Evolutionary conservation across 164 flowering plant species (phyloP).

Genomic region (Sextonia rubra): DNA sequence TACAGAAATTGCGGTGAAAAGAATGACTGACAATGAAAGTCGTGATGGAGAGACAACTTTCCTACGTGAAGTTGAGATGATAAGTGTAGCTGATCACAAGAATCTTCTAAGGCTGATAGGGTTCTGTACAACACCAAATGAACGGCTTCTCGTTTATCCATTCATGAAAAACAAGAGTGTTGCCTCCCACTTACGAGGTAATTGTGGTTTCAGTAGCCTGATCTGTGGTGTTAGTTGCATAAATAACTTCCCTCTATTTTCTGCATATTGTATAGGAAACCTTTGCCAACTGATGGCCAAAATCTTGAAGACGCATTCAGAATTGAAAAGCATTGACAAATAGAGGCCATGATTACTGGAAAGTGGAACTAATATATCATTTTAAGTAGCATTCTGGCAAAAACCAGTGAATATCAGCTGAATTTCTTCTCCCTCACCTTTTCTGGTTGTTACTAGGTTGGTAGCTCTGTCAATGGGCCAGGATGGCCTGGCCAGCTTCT

Average conservation of each 20-base stretch:
- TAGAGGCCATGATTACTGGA: background rate
- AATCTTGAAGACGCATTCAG: background rate
- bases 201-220: background rate
- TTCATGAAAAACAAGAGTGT: constrained; percentile 92
- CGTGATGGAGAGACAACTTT: constrained; percentile 92
- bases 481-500: no score
- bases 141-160: constrained; percentile 89
- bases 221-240: background rate
- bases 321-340: background rate
- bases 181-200: constrained; percentile 83
- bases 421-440: no score
- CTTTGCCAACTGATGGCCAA: background rate
- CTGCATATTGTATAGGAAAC: background rate
- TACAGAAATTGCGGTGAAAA: constrained; percentile 85
- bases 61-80: constrained; percentile 95
- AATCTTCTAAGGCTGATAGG: constrained; percentile 83
- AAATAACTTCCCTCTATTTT: no score
- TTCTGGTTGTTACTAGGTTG: no score
- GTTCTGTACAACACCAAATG: constrained; percentile 87
- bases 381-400: no score
- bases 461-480: no score
- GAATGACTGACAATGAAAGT: constrained; percentile 78
- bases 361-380: background rate
- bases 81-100: constrained; percentile 89
- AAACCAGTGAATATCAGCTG: no score